These are phyloP conservation scores for Eutypa lata DNA, from an alignment of 2,329 filamentous ascomycete species.

Conservation along the genomic window DNA sequence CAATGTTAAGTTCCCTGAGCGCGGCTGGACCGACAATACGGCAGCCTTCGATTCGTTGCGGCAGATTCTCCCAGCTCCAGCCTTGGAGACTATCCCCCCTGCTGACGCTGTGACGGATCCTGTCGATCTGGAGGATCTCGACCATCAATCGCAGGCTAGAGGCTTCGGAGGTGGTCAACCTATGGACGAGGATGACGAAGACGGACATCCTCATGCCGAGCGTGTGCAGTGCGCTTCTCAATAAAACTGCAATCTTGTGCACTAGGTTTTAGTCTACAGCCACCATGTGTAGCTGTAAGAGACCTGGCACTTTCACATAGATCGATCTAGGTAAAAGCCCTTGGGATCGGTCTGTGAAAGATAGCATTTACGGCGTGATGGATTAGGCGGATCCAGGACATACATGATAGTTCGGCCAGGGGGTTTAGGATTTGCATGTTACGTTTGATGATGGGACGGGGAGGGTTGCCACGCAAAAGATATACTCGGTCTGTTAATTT, in stretches of 20 bases:
- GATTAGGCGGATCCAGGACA: slow-evolving; percentile 19
- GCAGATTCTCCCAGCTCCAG: slow-evolving; percentile 73
- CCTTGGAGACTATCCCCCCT: slow-evolving; percentile 64
- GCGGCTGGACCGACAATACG: slow-evolving; percentile 63
- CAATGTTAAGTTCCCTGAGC: slow-evolving; percentile 92
- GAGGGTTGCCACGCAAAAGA: slow-evolving; percentile 4
- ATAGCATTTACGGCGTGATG: slow-evolving; percentile 28
- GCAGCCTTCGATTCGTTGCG: slow-evolving; percentile 77
- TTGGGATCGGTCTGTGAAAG: slow-evolving; percentile 10
- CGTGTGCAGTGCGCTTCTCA: slow-evolving; percentile 85
- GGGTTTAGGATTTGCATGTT: slow-evolving; percentile 19
- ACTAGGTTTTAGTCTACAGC: not conserved
- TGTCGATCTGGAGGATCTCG: slow-evolving; percentile 81
- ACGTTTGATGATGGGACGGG: slow-evolving; percentile 12
- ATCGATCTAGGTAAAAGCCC: slow-evolving; percentile 2
- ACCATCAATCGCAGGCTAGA: slow-evolving; percentile 64
- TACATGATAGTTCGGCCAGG: slow-evolving; percentile 18
- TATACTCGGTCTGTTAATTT: not conserved
- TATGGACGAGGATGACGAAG: slow-evolving; percentile 76
- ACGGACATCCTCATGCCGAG: slow-evolving; percentile 70
- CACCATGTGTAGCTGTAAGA: slow-evolving; percentile 1
- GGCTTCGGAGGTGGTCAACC: slow-evolving; percentile 59
- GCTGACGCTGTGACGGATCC: slow-evolving; percentile 88
- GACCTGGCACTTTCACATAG: slow-evolving; percentile 10
- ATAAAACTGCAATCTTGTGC: slow-evolving; percentile 46